Evolutionary conservation across 495 filamentous ascomycete genomes (phyloP).

Genomic region (Daldinia loculata): DNA sequence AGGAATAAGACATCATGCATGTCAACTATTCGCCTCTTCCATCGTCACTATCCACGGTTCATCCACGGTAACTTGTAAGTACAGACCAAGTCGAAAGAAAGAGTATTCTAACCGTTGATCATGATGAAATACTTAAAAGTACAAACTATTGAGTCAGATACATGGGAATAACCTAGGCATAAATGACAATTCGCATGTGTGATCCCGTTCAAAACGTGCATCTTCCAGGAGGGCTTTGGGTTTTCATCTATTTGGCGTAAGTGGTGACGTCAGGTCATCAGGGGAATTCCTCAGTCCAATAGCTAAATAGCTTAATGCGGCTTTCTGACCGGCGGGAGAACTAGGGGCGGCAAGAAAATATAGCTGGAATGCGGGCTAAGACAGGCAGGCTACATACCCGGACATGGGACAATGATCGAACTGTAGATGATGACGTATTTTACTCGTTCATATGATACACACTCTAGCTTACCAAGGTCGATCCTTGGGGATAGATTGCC

Average conservation of each 20-base stretch:
- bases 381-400: constrained; percentile 5
- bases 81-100: constrained; percentile 10
- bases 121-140: constrained; percentile 25
- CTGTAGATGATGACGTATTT: constrained; percentile 30
- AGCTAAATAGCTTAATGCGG: constrained; percentile 17
- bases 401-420: constrained; percentile 27
- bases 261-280: constrained; percentile 38
- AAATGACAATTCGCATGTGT: constrained; percentile 23
- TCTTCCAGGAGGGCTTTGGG: background rate
- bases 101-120: constrained; percentile 21
- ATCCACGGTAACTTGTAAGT: constrained; percentile 26
- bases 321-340: constrained; percentile 9
- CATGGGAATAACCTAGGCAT: constrained; percentile 3
- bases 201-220: background rate
- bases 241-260: background rate
- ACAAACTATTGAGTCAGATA: background rate
- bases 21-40: constrained; percentile 12
- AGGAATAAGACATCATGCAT: constrained; percentile 30
- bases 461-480: background rate
- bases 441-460: constrained; percentile 29
- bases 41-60: constrained; percentile 16
- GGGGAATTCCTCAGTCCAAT: constrained; percentile 16
- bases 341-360: background rate
- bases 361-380: constrained; percentile 8
- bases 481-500: background rate